phyloP scores from a whole-genome alignment of 2,329 filamentous ascomycete species.

The Talaromyces sp. region DNA sequence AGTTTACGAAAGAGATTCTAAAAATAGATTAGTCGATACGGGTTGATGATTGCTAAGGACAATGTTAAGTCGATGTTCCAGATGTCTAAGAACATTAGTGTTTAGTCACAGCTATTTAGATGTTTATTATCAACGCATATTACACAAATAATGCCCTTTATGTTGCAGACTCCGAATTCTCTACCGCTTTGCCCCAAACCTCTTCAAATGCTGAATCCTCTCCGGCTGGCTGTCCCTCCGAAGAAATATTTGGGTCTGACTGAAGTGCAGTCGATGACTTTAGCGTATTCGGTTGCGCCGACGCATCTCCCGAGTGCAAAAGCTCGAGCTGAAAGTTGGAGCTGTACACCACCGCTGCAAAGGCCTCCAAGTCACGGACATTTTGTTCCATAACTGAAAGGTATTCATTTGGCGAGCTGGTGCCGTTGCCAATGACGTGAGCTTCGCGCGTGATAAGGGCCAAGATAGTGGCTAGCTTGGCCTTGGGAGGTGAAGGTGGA shows the following conservation, averaged over 20 bases:
- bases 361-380: slow-evolving; percentile 43
- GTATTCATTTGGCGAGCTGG: slow-evolving; percentile 40
- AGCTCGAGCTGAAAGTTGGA: slow-evolving; percentile 39
- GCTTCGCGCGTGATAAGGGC: slow-evolving; percentile 88
- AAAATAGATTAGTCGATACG: background rate
- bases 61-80: too few species aligned
- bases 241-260: slow-evolving; percentile 12
- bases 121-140: background rate
- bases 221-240: background rate
- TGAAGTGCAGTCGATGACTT: slow-evolving; percentile 7
- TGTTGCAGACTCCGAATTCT: slow-evolving; percentile 1
- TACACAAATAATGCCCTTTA: background rate
- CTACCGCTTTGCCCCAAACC: slow-evolving; percentile 33
- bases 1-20: background rate
- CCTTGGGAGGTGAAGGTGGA: slow-evolving; percentile 40
- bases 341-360: slow-evolving; percentile 45
- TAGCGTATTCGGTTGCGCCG: slow-evolving; percentile 9
- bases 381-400: slow-evolving; percentile 39
- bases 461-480: slow-evolving; percentile 81
- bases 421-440: slow-evolving; percentile 75
- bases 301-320: slow-evolving; percentile 16
- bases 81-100: background rate
- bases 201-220: slow-evolving; percentile 27
- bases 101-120: background rate
- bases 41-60: too few species aligned